These are phyloP conservation scores for Boletus tomentosulus DNA, from an alignment of 768 basidiomycete species.

Conservation along the genomic window DNA sequence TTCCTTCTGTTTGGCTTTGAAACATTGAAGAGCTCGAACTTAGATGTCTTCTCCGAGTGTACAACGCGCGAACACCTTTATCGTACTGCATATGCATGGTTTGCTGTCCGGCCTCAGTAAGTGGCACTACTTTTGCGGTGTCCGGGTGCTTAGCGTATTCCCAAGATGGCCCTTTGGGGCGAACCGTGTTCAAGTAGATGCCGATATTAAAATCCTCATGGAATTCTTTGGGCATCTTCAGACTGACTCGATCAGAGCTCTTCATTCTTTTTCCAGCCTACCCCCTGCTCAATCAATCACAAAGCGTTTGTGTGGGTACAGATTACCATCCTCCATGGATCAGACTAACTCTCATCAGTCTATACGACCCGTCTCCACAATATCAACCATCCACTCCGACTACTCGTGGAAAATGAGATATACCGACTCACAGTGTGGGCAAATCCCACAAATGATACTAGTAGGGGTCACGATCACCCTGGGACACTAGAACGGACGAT, in stretches of 20 bases:
- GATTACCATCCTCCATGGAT: background rate
- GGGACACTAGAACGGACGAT: constrained; percentile 55
- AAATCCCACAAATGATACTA: constrained; percentile 77
- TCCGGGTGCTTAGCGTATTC: background rate
- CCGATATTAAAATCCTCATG: constrained; percentile 81
- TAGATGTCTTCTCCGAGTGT: constrained; percentile 81
- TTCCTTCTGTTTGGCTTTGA: constrained; percentile 93
- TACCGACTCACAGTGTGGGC: constrained; percentile 83
- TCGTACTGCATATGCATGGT: constrained; percentile 84
- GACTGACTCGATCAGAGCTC: constrained; percentile 63
- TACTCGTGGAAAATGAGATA: constrained; percentile 90
- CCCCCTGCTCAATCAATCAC: constrained; percentile 45
- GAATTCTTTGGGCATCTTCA: constrained; percentile 81
- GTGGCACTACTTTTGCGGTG: constrained; percentile 24
- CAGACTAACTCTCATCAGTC: constrained; percentile 35
- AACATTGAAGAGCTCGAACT: constrained; percentile 78
- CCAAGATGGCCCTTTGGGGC: constrained; percentile 94
- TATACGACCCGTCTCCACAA: constrained; percentile 59
- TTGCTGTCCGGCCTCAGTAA: constrained; percentile 88
- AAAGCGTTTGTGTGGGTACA: constrained; percentile 39
- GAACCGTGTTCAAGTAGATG: constrained; percentile 83
- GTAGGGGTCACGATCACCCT: constrained; percentile 59
- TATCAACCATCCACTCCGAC: constrained; percentile 68
- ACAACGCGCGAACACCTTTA: constrained; percentile 73
- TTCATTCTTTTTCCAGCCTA: constrained; percentile 57